Evolutionary conservation across 352 stramenopile genomes (phyloP), one percentile per base, ranked within the genome.

Genomic region (Globisporangium viniferum): DNA sequence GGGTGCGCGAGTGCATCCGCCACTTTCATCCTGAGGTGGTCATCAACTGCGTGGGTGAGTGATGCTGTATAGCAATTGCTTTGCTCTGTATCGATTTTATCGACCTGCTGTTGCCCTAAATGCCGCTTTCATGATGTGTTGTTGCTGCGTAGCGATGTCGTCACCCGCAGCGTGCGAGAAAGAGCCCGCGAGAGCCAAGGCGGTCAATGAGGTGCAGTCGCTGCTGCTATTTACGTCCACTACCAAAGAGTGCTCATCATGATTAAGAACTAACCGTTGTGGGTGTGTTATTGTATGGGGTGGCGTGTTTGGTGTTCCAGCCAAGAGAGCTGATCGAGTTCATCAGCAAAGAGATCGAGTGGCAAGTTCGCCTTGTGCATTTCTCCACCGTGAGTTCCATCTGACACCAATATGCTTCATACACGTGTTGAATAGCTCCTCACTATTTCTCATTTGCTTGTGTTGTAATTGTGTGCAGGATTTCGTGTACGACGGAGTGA

Each of bases 41-140:
- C 22, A 67, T 91, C 56, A 90, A 91, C 66, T 91, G 83, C 64
- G 63, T 79, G 10, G 83, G 83, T 91, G 39, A 22, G 73, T 55
- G 24, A n/a, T 36, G 0, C 27, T 12, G 0, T 24, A 27, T 57
- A 35, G 29, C 24, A 18, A 10, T 35, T 8, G n/a, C 18, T n/a
- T n/a, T 59, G 12, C 12, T 59, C 10, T 5, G 3, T 10, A 9
- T 57, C 4, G 29, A 56, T 15, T 53, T 15, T 29, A 41, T 10
- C 2, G n/a, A 22, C 29, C 29, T 33, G 29, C 29, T 33, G 29
- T 33, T 33, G 29, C 44, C 44, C 9, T 33, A n/a, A 59, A 6
- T 59, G 6, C 35, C 27, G 15, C 27, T 22, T 60, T 15, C 39
- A 48, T 59, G 22, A 5, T 62, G 24, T 36, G n/a, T n/a, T 3